phyloP scores from a whole-genome alignment of 108 stramenopile species.

The Bacterosira constricta region DNA sequence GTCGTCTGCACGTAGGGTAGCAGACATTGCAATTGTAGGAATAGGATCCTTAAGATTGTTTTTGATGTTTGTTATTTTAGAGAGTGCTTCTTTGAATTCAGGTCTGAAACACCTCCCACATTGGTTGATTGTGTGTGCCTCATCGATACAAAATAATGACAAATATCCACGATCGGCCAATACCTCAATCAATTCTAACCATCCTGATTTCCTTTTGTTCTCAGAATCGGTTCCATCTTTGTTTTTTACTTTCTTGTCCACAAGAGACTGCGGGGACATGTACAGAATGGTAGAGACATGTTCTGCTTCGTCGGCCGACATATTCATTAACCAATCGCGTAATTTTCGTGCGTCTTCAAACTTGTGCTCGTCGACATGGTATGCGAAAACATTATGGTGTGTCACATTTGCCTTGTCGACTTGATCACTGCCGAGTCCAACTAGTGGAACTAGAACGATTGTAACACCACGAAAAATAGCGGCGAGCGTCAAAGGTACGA shows the following conservation, averaged over 20 bases:
- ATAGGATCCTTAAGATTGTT: too few relatives aligned
- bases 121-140: too few relatives aligned
- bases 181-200: neutral
- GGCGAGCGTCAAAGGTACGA: neutral
- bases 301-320: conserved; percentile 1
- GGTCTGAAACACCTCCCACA: too few relatives aligned
- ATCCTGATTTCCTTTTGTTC: neutral
- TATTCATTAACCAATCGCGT: neutral
- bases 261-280: neutral
- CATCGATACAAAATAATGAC: neutral
- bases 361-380: conserved; percentile 10
- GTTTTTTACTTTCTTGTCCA: too few relatives aligned
- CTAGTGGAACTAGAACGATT: conserved; percentile 1
- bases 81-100: too few relatives aligned
- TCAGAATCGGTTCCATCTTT: too few relatives aligned
- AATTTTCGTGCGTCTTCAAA: neutral
- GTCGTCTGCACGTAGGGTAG: neutral
- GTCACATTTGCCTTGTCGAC: neutral
- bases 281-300: neutral
- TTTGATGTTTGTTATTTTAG: too few relatives aligned
- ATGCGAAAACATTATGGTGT: neutral
- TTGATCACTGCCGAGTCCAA: conserved; percentile 12
- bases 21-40: neutral
- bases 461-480: neutral
- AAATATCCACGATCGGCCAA: neutral